Base-by-base conservation (phyloP, 2,329 filamentous ascomycete genomes). In the Xylogone sp. region DNA sequence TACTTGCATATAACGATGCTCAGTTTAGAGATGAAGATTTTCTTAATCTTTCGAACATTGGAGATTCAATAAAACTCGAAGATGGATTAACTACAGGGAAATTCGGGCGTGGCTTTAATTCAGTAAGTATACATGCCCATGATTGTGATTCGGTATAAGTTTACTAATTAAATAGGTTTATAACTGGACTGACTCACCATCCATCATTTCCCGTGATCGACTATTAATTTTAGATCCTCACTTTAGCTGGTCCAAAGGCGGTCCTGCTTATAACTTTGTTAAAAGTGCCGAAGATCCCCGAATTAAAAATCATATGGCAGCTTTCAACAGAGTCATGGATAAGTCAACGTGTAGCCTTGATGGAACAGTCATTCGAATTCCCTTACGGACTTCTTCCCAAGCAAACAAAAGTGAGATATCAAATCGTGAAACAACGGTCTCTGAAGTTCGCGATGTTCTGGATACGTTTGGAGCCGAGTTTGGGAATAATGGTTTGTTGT, bases 111-210 rank as follows among this genome's bases (percentile, higher is more conserved):
- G 68, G 68, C 1, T 69, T 69, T 42, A 69, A 68, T 49, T 66
- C 66, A 18, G 66, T 68, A 55, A 29, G 60, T 54, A 24, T 27
- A 27, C n/a, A n/a, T n/a, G n/a, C n/a, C n/a, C n/a, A n/a, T 27
- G 24, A 6, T 10, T 6, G 24, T 27, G 5, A 27, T 6, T 34
- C 29, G 34, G 16, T 19, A 52, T 13, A 27, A 21, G 7, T 46
- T 46, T 43, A 18, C 47, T 57, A 45, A 56, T 45, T 45, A 18
- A 29, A 7, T 20, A 65, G 60, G 59, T 65, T 1, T 70, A 69
- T 44, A 69, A 70, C 47, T 70, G 64, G 64, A 69, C 67, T 0
- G 68, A 70, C 53, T 65, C 62, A 5, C 67, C 67, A n/a, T 65
- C 64, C 9, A 65, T 70, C 27, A 46, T 68, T 7, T 69, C 66